Base-by-base conservation (phyloP, 2,329 filamentous ascomycete genomes). In the Penicillium brasilianum region DNA sequence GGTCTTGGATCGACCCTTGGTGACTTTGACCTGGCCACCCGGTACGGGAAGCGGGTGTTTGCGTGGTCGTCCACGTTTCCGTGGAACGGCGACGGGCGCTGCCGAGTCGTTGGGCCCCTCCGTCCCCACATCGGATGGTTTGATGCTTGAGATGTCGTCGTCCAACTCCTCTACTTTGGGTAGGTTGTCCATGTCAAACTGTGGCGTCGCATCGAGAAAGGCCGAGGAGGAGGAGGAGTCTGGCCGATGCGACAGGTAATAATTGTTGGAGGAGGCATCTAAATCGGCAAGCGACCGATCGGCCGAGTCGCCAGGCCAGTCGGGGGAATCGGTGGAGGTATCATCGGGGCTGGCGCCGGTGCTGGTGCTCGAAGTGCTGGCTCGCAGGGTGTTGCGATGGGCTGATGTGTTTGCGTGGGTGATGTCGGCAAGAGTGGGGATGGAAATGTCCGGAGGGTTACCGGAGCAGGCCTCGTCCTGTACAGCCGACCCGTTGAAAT, bases 21-120 rank as follows among this genome's bases (percentile, higher is more conserved):
- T 88, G 55, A 91, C 79, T 73, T 95, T 96, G 71, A 84, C 86
- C 53, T 87, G 78, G 18, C 82, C 78, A 37, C 85, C 83, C 0
- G 87, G 84, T 8, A 83, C 79, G 25, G 83, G 84, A 18, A 90
- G 80, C 41, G 91, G 90, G 69, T 93, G 88, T 79, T 96, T 96
- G 76, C 92, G 85, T 54, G 93, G 93, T 57, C 93, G 85, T 36
- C 93, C 93, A 71, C 93, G 86, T 68, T 89, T 89, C 70, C 89
- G 83, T 78, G 77, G 77, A 65, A 75, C 71, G 51, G 68, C 64
- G 59, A 67, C 75, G 70, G 74, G 70, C 71, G 65, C 65, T 61
- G 68, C 74, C 72, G 64, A 49, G 55, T 60, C 61, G 41, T 64
- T 60, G 59, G 68, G 64, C 60, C 55, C 61, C 41, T 58, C 58